phyloP scores from a whole-genome alignment of 805 yeast genomes.

The Starmerella scarabaei region DNA sequence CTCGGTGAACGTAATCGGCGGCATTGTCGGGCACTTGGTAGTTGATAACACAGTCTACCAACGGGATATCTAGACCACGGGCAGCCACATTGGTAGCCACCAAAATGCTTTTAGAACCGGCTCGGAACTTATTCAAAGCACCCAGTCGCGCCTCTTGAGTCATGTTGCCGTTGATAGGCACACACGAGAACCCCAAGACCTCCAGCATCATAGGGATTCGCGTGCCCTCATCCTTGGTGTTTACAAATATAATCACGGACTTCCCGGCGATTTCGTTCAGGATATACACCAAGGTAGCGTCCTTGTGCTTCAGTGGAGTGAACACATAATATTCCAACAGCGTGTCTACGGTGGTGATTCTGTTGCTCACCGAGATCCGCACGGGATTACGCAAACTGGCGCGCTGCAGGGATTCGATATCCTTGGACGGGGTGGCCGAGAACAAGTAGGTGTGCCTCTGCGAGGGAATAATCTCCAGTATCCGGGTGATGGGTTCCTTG shows the following conservation, averaged over 20 bases:
- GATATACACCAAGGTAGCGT: slow-evolving; percentile 70
- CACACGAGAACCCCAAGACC: slow-evolving; percentile 71
- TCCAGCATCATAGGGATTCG: slow-evolving; percentile 73
- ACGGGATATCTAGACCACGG: slow-evolving; percentile 88
- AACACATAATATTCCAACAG: slow-evolving; percentile 77
- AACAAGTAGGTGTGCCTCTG: slow-evolving; percentile 70
- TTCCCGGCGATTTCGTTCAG: slow-evolving; percentile 77
- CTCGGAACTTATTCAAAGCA: slow-evolving; percentile 53
- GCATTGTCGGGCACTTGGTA: slow-evolving; percentile 91
- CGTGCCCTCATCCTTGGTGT: slow-evolving; percentile 93
- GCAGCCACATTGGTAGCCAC: slow-evolving; percentile 97
- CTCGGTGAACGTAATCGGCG: slow-evolving; percentile 82
- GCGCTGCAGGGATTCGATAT: slow-evolving; percentile 85
- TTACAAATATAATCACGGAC: slow-evolving; percentile 74
- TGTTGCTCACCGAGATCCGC: slow-evolving; percentile 74
- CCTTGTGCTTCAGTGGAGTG: slow-evolving; percentile 83
- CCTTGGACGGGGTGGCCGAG: slow-evolving; percentile 95
- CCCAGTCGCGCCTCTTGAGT: slow-evolving; percentile 79
- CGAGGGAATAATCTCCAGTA: slow-evolving; percentile 69
- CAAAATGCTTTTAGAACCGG: slow-evolving; percentile 40
- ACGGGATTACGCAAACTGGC: slow-evolving; percentile 86
- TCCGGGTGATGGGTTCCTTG: slow-evolving; percentile 84
- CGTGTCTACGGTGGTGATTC: slow-evolving; percentile 90
- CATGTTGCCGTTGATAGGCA: slow-evolving; percentile 89
- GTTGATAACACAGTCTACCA: slow-evolving; percentile 84